phyloP scores from a whole-genome alignment of 2,329 filamentous ascomycete genomes.

The Aspergillus versicolor region DNA sequence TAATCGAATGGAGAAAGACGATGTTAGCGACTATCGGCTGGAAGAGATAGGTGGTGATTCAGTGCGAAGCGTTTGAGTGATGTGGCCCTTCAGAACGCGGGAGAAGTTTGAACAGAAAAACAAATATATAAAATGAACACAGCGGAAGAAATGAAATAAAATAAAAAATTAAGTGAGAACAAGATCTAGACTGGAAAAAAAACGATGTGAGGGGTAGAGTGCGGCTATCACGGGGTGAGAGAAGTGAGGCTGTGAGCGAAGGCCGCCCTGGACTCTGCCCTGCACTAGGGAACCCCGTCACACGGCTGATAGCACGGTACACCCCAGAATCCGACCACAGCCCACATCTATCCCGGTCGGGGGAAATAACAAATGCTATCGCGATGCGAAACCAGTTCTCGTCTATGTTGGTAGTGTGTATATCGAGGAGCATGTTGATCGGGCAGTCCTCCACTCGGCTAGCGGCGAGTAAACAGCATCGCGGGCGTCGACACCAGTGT shows the following conservation, averaged over 20 bases:
- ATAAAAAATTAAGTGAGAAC: conserved; percentile 1
- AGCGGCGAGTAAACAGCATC: conserved; percentile 15
- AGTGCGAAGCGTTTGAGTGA: not conserved
- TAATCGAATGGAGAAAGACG: conserved; percentile 22
- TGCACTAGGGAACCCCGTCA: conserved; percentile 9
- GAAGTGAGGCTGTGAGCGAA: conserved; percentile 22
- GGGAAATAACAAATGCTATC: not conserved
- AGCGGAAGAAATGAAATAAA: not conserved
- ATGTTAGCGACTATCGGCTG: conserved; percentile 6
- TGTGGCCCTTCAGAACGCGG: conserved; percentile 1
- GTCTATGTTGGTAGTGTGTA: conserved; percentile 9
- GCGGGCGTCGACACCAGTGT: conserved; percentile 17
- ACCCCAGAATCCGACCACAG: not conserved
- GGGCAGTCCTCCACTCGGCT: conserved; percentile 16
- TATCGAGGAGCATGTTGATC: not conserved
- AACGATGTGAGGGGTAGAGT: conserved; percentile 18
- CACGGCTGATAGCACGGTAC: conserved; percentile 8
- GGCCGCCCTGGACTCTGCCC: conserved; percentile 10
- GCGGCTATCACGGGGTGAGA: conserved; percentile 19
- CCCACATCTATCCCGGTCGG: not conserved
- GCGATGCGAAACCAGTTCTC: not conserved
- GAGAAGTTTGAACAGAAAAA: not conserved
- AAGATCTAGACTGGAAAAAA: conserved; percentile 3
- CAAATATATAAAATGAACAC: not conserved
- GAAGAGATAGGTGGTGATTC: not conserved